Evolutionary conservation across 2,329 filamentous ascomycete species (phyloP), one percentile per base, ranked within the genome.

Genomic region (Cercospora sp.): DNA sequence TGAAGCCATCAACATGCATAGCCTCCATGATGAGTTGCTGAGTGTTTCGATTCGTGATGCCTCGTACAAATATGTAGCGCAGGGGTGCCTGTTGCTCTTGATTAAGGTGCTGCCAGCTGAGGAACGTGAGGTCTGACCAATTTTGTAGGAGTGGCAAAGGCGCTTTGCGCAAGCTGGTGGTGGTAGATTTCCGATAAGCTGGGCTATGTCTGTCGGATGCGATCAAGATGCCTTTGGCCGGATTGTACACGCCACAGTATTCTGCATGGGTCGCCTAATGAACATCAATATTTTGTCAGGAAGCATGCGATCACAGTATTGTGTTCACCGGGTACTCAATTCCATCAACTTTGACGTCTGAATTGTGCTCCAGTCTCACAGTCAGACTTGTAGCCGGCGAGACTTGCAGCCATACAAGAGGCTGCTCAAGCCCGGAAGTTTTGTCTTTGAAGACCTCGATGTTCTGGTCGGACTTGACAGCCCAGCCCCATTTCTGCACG

Each of bases 381-480:
- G 20, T 59, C 53, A 58, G 16, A 28, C 53, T 59, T 4, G 20
- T 59, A 18, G 30, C 6, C n/a, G 62, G 33, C 5, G 62, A 45
- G 5, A 59, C 36, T 31, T 64, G 31, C 28, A 64, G 23, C 18
- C 36, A 39, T 28, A 31, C 51, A 26, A 64, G 23, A 13, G 53
- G 31, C 18, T 53, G 31, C 39, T 64, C 62, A 6, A 59, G 62
- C 7, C 62, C 62, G 6, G 62, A 64, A 4, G 53, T 64, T 33
- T 64, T 64, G 53, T 64, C 53, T n/a, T 64, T 64, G 62, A 58
- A 64, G 1, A 59, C 53, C 48, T 64, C 62, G 30, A 30, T n/a
- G 23, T 64, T 64, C 33, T 59, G 51, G 12, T 64, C 62, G 7
- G 33, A 58, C 53, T 64, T 64, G 13, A 64, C 53, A 7, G 7